Evolutionary conservation across 768 basidiomycete genomes (phyloP), one percentile per base, ranked within the genome.

Genomic region (Leccinum obscurum): DNA sequence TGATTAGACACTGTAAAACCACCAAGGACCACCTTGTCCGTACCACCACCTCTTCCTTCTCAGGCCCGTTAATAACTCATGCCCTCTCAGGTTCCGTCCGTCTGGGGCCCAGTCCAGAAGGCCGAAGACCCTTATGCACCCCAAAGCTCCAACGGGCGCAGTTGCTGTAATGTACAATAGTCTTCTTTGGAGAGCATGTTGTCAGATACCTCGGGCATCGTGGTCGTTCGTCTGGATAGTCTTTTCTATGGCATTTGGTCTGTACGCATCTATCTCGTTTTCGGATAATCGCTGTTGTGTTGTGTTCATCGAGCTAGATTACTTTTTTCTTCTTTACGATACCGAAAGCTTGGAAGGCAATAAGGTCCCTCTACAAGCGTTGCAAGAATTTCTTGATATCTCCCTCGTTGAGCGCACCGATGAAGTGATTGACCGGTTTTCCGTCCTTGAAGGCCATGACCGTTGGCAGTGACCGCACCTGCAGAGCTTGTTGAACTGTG

Each of bases 61-160:
- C 46, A 54, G 0, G 1, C 37, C 37, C 41, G 56, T 28, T 41
- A 54, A 22, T 64, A 61, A 37, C 68, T 69, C 55, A 69, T 64
- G 39, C 63, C 54, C 56, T 30, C 67, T 24, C 69, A 95, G 90
- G 89, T 96, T 53, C 95, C 95, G 26, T 94, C 92, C 20, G 93
- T 99, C 1, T 99, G 97, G 97, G 97, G 97, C 10, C 89, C 92
- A 24, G 88, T 96, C n/a, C 86, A 86, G 64, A 92, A 90, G 70
- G 86, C 85, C 48, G 93, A 96, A 60, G 96, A 99, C 72, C 96
- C 96, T 52, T 98, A 94, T 70, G 89, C 89, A 26, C 90, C 89
- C 56, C 86, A 85, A 71, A 76, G 80, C 58, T 69, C 82, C 77
- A 55, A 82, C n/a, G 78, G 64, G 64, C 68, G 67, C 59, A 79